Base-by-base conservation (phyloP, 345 rosid species). In the Ceriops decandra region DNA sequence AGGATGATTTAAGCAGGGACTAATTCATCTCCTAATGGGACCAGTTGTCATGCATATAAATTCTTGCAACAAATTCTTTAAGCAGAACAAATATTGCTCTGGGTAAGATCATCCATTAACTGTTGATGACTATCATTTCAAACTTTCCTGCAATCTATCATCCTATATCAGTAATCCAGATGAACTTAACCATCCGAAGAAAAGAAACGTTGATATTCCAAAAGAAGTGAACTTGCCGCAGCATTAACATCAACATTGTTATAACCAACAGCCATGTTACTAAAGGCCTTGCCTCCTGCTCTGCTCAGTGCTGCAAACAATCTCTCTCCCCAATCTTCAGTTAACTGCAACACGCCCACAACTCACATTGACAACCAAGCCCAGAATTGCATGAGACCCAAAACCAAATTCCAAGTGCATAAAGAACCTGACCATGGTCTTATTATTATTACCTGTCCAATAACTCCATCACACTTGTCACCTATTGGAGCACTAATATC, bases 211-310 rank as follows among this genome's bases (percentile, higher is more conserved):
- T 16, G 9, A 42, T 42, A 42, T 42, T 42, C 49, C 5, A 42
- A 15, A 42, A 27, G 51, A 20, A 63, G 2, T 17, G 9, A 68
- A 77, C 89, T 79, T 84, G 91, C 96, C 33, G 93, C 97, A 76
- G 95, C 99, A 79, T 79, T 90, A 35, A 95, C 96, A 77, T 95
- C 92, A 17, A 95, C 99, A 78, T 95, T 91, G 85, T 95, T 89
- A 72, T 91, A 95, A 24, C 99, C 99, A 54, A 95, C 97, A 65
- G 99, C 97, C 97, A 95, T 95, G 88, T 95, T 95, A 61, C 97
- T 90, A 63, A 91, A 95, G 28, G 90, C 97, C 69, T 79, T 95
- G 46, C 99, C 99, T 59, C 96, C 97, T 0, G 99, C 99, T 79
- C 79, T 84, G 82, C 95, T 85, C 69, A 90, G 74, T 28, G 93